These are phyloP conservation scores for Ormosia emarginata DNA, from an alignment of 306 rosid species.

Conservation along the genomic window DNA sequence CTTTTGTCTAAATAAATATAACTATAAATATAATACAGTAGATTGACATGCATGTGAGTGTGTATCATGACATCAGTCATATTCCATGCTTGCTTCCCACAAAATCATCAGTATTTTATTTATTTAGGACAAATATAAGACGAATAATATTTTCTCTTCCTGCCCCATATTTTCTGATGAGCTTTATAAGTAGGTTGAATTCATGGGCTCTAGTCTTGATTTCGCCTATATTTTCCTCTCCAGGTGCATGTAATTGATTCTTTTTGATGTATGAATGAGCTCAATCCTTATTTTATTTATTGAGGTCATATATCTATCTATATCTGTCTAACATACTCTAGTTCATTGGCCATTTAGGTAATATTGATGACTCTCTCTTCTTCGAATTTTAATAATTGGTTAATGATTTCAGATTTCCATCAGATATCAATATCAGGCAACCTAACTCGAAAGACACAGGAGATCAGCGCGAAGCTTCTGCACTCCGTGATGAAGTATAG, in stretches of 20 bases:
- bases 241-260: constrained; percentile 6
- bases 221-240: not conserved
- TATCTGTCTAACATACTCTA: not conserved
- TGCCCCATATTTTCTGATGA: not conserved
- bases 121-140: not conserved
- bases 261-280: not conserved
- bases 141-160: not conserved
- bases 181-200: not conserved
- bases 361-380: not conserved
- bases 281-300: not conserved
- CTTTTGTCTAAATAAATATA: not conserved
- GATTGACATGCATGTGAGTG: not conserved
- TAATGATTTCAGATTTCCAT: constrained; percentile 53
- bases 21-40: not conserved
- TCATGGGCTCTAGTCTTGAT: not conserved
- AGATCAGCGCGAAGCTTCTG: constrained; percentile 88
- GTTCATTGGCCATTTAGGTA: constrained; percentile 15
- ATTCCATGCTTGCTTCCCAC: not conserved
- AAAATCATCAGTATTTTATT: not conserved
- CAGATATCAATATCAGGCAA: constrained; percentile 58
- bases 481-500: constrained; percentile 93
- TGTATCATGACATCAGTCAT: not conserved
- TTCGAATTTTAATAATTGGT: not conserved
- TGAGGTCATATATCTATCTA: constrained; percentile 1
- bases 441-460: constrained; percentile 53